Percentiles rank a stretch among this genome's conserved stretches.
Conservation (phyloP, 75 land plant genomes). For the Sequoiadendron giganteum region DNA sequence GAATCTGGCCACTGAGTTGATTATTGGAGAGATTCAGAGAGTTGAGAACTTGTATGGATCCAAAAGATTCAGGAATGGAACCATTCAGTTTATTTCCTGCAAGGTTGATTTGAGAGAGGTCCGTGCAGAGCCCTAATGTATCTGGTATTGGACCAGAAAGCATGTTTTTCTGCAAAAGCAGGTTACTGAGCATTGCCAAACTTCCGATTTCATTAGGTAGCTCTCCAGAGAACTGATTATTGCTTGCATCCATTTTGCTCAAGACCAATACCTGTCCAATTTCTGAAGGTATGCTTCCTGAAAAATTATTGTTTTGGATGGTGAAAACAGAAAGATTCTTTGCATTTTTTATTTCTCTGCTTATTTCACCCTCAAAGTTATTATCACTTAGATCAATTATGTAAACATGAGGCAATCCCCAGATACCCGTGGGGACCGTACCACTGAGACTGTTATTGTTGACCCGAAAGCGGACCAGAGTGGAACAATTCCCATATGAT, state of each 20-base stretch:
- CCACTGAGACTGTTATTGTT: conserved; percentile 69
- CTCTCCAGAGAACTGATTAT: conserved; percentile 48
- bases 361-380: conserved; percentile 55
- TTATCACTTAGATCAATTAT: conserved; percentile 64
- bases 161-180: conserved; percentile 42
- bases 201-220: conserved; percentile 48
- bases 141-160: conserved; percentile 61
- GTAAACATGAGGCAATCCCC: conserved; percentile 62
- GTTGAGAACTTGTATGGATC: conserved; percentile 44
- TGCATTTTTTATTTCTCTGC: conserved; percentile 41
- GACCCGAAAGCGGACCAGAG: conserved; percentile 54
- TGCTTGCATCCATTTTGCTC: conserved; percentile 28
- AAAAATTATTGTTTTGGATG: conserved; percentile 38
- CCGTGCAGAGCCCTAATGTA: conserved; percentile 32
- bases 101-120: conserved; percentile 42
- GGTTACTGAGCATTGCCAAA: conserved; percentile 26
- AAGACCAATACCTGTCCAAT: conserved; percentile 40
- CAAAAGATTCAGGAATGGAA: conserved; percentile 56
- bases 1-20: conserved; percentile 64
- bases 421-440: conserved; percentile 54
- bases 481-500: conserved; percentile 61
- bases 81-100: conserved; percentile 55
- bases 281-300: conserved; percentile 51
- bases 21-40: conserved; percentile 65
- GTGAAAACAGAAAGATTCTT: conserved; percentile 25